Base-by-base conservation (phyloP, 2,329 filamentous ascomycete genomes). In the Zymoseptoria ardabiliae region DNA sequence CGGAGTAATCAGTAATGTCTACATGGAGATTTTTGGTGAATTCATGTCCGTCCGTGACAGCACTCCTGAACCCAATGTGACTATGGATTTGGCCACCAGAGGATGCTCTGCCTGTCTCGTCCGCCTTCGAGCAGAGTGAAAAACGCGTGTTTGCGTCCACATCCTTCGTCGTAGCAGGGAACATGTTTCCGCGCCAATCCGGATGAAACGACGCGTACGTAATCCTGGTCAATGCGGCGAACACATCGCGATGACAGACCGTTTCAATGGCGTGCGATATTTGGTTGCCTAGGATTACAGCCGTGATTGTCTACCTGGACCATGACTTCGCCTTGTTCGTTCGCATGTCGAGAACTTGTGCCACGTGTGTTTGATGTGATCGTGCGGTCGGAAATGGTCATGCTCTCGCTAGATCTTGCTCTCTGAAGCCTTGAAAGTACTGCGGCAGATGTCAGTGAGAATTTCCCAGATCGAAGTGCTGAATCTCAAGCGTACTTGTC, bases 401-500 rank as follows among this genome's bases (percentile, higher is more conserved):
- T 17, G 35, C 35, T 45, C 35, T 45, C 13, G 35, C 35, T n/a
- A n/a, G 35, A 45, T 45, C 35, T n/a, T 45, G 35, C 13, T 65
- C 58, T 56, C 67, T 71, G 65, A 74, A 74, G 52, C 72, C 72
- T 64, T 72, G 66, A 57, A 74, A 74, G 53, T 72, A 74, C 69
- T 71, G 48, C n/a, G 54, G n/a, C 11, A 4, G 6, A n/a, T 1
- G 22, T 63, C 30, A 65, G 63, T 35, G 35, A 13, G 3, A 10
- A 3, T 23, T 45, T n/a, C 21, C 52, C 5, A 25, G 45, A 63
- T 59, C 64, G 59, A 30, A 52, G 20, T 28, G 19, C 28, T 45
- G n/a, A 17, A 48, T 23, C 23, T 48, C 30, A 4, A 17, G 53
- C 64, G 54, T 57, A 71, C 70, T 63, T 79, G 84, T 70, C 82